A percentile compares a stretch with the other conserved stretches of the same genome.
phyloP scores from a whole-genome alignment of 2,329 filamentous ascomycete species.

The Arthrobotrys megalospora region DNA sequence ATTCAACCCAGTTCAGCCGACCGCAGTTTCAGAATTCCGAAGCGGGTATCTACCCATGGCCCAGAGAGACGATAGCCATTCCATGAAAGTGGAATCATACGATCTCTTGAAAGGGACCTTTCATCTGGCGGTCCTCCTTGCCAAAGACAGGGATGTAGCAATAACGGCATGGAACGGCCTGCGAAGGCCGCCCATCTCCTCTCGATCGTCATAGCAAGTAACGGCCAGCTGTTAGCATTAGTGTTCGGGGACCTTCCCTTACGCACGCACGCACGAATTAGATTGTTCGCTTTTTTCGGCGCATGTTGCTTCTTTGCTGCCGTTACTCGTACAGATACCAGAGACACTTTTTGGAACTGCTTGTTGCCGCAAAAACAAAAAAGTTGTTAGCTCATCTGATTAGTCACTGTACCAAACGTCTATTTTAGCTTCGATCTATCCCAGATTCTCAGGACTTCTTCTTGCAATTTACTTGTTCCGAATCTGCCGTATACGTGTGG shows the following conservation, averaged over 20 bases:
- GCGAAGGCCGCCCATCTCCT: constrained; percentile 47
- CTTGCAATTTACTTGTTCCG: constrained; percentile 36
- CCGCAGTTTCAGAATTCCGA: constrained; percentile 53
- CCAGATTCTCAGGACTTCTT: constrained; percentile 33
- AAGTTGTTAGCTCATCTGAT: constrained; percentile 55
- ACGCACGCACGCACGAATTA: constrained; percentile 16
- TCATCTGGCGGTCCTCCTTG: constrained; percentile 38
- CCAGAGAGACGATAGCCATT: constrained; percentile 34
- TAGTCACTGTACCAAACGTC: constrained; percentile 54
- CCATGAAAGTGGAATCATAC: constrained; percentile 21
- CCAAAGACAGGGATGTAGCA: constrained; percentile 51
- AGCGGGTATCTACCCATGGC: constrained; percentile 33
- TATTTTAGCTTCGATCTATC: constrained; percentile 57
- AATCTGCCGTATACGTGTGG: constrained; percentile 54
- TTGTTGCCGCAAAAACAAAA: constrained; percentile 34
- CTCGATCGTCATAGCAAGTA: constrained; percentile 55
- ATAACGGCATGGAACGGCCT: constrained; percentile 58
- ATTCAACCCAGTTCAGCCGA: constrained; percentile 33
- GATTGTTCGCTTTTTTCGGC: constrained; percentile 28
- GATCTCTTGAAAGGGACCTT: constrained; percentile 36
- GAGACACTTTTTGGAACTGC: constrained; percentile 14
- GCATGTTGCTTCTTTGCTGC: constrained; percentile 41
- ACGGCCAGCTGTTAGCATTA: constrained; percentile 57
- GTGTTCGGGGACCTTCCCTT: constrained; percentile 42
- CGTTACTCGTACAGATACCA: constrained; percentile 41